phyloP scores from a whole-genome alignment of 371 early-diverging fungal species.

The Mucor mucedo region DNA sequence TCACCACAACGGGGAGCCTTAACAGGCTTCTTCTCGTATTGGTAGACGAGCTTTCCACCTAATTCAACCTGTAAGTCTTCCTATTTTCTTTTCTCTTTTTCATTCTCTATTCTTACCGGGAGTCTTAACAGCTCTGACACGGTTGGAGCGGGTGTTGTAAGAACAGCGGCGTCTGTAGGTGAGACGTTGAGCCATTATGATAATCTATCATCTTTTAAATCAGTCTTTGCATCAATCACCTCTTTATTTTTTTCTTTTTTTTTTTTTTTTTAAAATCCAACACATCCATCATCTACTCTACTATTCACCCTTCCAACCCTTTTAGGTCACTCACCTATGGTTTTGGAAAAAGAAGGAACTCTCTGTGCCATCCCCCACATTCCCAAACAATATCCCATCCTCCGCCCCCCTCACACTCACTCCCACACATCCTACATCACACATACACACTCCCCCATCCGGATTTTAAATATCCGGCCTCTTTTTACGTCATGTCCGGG shows the following conservation, averaged over 20 bases:
- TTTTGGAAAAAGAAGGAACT: slow-evolving; percentile 36
- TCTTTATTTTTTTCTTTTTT: too few relatives aligned
- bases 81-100: background rate
- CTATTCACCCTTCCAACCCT: too few relatives aligned
- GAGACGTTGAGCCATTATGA: slow-evolving; percentile 87
- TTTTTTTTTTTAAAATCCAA: too few relatives aligned
- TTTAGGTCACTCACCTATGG: slow-evolving; percentile 37
- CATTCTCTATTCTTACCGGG: slow-evolving; percentile 67
- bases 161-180: slow-evolving; percentile 97
- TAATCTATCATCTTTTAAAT: slow-evolving; percentile 18
- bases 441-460: too few relatives aligned
- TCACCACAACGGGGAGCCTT: slow-evolving; percentile 96
- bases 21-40: slow-evolving; percentile 93
- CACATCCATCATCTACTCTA: too few relatives aligned
- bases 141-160: slow-evolving; percentile 99
- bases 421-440: too few relatives aligned
- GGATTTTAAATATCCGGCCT: too few relatives aligned
- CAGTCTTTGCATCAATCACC: too few relatives aligned
- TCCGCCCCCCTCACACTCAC: too few relatives aligned
- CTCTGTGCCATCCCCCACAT: slow-evolving; percentile 4
- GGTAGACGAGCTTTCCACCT: slow-evolving; percentile 92
- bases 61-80: slow-evolving; percentile 17
- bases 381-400: slow-evolving; percentile 7
- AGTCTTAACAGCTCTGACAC: slow-evolving; percentile 94
- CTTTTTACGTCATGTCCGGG: too few relatives aligned